phyloP scores from a whole-genome alignment of 805 yeast genomes.

The Kluyveromyces nonfermentans region DNA sequence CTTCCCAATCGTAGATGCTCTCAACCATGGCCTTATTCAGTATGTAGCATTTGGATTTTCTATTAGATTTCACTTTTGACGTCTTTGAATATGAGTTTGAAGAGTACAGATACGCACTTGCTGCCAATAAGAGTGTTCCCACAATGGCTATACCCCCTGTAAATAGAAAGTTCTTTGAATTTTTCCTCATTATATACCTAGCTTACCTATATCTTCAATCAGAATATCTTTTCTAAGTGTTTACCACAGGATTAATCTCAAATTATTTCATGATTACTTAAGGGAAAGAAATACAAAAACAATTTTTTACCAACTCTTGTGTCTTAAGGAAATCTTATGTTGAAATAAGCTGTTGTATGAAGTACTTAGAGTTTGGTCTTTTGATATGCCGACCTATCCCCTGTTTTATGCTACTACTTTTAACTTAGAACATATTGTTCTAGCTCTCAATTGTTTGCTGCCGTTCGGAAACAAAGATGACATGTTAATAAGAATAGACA shows the following conservation, averaged over 20 bases:
- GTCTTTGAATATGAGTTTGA: not conserved
- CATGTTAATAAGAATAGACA: conserved; percentile 35
- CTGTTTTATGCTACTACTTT: conserved; percentile 39
- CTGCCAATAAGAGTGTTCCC: not conserved
- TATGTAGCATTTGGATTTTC: conserved; percentile 12
- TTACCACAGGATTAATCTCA: too few relatives aligned
- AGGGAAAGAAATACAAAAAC: too few relatives aligned
- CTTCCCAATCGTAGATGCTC: conserved; percentile 12
- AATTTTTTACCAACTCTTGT: too few relatives aligned
- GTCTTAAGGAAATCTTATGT: too few relatives aligned
- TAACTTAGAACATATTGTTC: conserved; percentile 37
- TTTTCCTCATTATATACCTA: not conserved
- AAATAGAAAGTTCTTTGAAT: not conserved
- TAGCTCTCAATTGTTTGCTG: conserved; percentile 35
- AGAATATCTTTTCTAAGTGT: too few relatives aligned
- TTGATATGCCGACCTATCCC: not conserved
- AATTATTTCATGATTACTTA: too few relatives aligned
- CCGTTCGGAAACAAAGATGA: conserved; percentile 33
- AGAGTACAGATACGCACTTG: not conserved
- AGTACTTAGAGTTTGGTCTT: too few relatives aligned
- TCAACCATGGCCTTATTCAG: conserved; percentile 12
- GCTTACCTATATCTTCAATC: too few relatives aligned
- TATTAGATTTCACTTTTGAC: not conserved
- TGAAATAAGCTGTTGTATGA: too few relatives aligned
- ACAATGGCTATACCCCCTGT: not conserved